Conservation (phyloP, 2,329 filamentous ascomycete species). For the Sporothrix brunneoviolacea region DNA sequence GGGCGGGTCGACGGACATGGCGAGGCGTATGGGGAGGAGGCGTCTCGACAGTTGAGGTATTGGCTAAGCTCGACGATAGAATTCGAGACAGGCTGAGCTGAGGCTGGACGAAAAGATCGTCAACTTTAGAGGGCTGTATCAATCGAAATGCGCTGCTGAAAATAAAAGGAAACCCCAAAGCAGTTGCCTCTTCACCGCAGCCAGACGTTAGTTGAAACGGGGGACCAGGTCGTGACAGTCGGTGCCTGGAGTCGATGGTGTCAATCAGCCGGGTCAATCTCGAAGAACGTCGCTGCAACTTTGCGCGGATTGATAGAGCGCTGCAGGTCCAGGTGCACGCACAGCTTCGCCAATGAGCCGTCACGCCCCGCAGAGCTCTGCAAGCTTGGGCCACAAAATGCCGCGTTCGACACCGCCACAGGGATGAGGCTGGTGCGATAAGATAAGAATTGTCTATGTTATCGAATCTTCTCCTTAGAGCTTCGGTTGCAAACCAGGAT, state of each 20-base stretch:
- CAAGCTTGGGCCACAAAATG: conserved; percentile 20
- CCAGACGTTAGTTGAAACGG: not conserved
- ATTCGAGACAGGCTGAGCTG: too few species aligned
- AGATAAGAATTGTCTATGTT: conserved; percentile 2
- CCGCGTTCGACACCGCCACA: conserved; percentile 16
- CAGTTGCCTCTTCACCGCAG: not conserved
- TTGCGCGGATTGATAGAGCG: conserved; percentile 13
- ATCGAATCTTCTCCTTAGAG: not conserved
- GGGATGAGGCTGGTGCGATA: conserved; percentile 15
- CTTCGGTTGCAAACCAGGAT: too few species aligned
- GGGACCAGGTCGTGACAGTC: not conserved
- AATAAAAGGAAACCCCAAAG: not conserved
- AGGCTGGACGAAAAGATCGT: too few species aligned
- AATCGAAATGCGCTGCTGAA: not conserved
- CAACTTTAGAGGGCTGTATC: too few species aligned
- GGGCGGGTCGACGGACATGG: conserved; percentile 87
- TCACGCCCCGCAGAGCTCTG: conserved; percentile 15
- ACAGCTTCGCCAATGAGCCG: conserved; percentile 9
- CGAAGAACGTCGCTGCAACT: not conserved
- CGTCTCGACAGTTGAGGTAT: not conserved
- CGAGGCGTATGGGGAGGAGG: conserved; percentile 2
- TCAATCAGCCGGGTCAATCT: not conserved
- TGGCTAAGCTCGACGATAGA: too few species aligned
- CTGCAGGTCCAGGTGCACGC: not conserved
- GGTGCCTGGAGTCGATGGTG: conserved; percentile 5